Base-by-base conservation (phyloP, 2,329 filamentous ascomycete genomes). In the Aspergillus spinulosporus region DNA sequence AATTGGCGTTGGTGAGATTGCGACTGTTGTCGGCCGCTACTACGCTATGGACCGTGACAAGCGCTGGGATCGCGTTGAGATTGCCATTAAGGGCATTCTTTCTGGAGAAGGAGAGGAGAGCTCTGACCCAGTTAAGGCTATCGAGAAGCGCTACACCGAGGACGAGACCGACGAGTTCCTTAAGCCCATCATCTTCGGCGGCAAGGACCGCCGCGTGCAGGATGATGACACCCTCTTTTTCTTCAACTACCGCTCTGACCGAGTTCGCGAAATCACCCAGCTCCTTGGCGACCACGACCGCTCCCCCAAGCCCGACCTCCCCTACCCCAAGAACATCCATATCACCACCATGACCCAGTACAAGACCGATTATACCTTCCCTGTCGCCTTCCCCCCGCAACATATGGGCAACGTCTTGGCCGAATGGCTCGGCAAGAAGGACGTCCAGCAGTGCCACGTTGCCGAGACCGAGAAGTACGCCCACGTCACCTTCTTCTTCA, bases 211-310 rank as follows among this genome's bases (percentile, higher is more conserved):
- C 60, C 88, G 94, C 67, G 87, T 99, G 72, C 86, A 96, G 81
- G 92, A 97, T 71, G 83, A 89, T 64, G 94, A 99, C 72, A 93
- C 91, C 52, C 84, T 97, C 68, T 97, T 97, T 85, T 97, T 97
- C 86, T 99, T 99, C 89, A 99, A 99, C 86, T 99, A 99, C 84
- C 91, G 94, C 70, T 97, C 94, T 56, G 94, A 99, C 75, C 92
- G 94, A 74, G 93, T 93, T 52, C 90, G 94, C 67, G 94, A 99
- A 77, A 89, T 99, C 74, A 96, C 92, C 49, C 94, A 97, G 79
- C 84, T 99, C 44, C 81, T 99, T 54, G 94, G 94, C 66, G 89
- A 89, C 74, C 87, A 93, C 71, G 94, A 99, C 80, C 90, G 91
- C 70, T 96, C 91, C 28, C 92, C 92, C 54, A 84, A 85, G 65